Evolutionary conservation across 1,139 yeast genomes (phyloP).

Genomic region (Pichia sp.): DNA sequence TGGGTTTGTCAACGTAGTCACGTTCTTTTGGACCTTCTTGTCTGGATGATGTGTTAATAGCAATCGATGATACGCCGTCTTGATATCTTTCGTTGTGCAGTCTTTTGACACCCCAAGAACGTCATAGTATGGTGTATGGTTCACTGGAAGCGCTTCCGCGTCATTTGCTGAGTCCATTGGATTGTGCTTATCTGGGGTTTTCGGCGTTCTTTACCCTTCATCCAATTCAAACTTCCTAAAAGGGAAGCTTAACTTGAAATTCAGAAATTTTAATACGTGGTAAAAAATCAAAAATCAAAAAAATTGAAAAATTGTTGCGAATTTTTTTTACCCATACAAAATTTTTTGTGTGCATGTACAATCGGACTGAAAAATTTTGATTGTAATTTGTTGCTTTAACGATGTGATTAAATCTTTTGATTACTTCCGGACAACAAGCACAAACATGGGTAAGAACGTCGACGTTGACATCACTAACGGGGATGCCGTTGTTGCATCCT

Average conservation of each 20-base stretch:
- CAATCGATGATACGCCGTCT: conserved; percentile 57
- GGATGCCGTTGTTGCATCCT: conserved; percentile 39
- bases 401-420: too few relatives aligned
- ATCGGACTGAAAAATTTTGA: background rate
- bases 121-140: conserved; percentile 43
- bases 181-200: too few relatives aligned
- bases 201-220: too few relatives aligned
- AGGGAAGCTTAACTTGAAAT: conserved; percentile 2
- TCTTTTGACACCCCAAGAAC: conserved; percentile 46
- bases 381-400: too few relatives aligned
- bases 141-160: background rate
- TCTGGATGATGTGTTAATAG: conserved; percentile 78
- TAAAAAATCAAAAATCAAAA: background rate
- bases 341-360: too few relatives aligned
- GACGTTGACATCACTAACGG: conserved; percentile 23
- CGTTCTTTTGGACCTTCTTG: conserved; percentile 37
- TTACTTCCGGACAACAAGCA: too few relatives aligned
- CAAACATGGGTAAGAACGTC: conserved; percentile 1
- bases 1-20: background rate
- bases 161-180: background rate
- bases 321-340: too few relatives aligned
- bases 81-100: conserved; percentile 45
- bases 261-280: background rate
- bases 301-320: background rate
- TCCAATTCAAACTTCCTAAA: conserved; percentile 7